Evolutionary conservation across 805 yeast species (phyloP), one percentile per base, ranked within the genome.

Genomic region (Monosporozyma siamensis): DNA sequence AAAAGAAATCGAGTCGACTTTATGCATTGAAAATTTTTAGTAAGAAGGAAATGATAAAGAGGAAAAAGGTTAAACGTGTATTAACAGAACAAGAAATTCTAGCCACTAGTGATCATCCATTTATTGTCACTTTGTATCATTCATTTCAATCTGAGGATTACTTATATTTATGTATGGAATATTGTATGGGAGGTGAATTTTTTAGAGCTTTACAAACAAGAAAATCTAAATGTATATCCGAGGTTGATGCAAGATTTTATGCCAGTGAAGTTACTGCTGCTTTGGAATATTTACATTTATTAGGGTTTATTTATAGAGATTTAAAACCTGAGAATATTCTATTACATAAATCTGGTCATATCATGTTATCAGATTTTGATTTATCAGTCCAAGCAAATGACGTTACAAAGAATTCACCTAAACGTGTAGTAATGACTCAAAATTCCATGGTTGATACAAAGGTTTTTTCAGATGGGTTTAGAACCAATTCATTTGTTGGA

Each of bases 171-270:
- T 92, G 99, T 65, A 90, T 94, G 95, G 99, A 92, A 61, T 92
- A 90, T 56, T 92, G 99, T 59, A 89, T 92, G 90, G 99, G 99
- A 23, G 98, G 99, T 40, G 99, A 94, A 64, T 92, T 92, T 56
- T 92, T 92, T 69, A 71, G 97, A 47, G 98, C 97, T 0, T 66
- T 92, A 42, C 98, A 92, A 64, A 88, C 97, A 0, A 72, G 97
- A 48, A 81, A 78, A 48, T 77, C 87, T 43, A 86, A 88, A 58
- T 83, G 95, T 49, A 81, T 92, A 9, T 69, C 78, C 15, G 99
- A 92, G 61, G 75, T 68, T 26, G 97, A 88, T 59, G 97, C 98
- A 2, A 71, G 79, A 45, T 92, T 92, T 60, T 92, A 92, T 61
- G 96, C 97, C 0, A 85, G 97, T 14, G 99, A 92, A 63, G 99